Evolutionary conservation across 306 rosid genomes (phyloP), one percentile per base, ranked within the genome.

Genomic region (Vicia villosa): DNA sequence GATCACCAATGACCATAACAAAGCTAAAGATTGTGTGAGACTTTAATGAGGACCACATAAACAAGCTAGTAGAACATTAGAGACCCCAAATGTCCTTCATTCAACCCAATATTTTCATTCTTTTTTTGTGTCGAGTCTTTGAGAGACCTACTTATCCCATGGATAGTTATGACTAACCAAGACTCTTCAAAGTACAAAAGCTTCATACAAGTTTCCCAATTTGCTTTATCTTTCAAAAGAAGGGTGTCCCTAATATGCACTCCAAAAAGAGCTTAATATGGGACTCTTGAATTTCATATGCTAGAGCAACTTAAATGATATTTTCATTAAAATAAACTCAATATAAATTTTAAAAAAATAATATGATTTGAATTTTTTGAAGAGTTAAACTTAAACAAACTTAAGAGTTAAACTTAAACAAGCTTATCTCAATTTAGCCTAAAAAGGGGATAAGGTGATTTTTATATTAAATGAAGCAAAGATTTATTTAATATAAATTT

Each of bases 161-260:
- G 40, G 20, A 7, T 56, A 55, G 10, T 26, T 54, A 12, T 12
- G 6, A 55, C 34, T 24, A 55, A 13, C 61, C 61, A 54, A 4
- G 5, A 13, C 36, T 17, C 63, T 56, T 56, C 63, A 26, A 56
- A 26, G 20, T 26, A 56, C 63, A 56, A 56, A 55, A 56, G 20
- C 10, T 17, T 26, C 12, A 3, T 26, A 13, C 12, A 20, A 14
- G 19, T 6, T 56, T 26, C 12, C 63, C 62, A 56, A 56, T 55
- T 55, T 55, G 10, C 16, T 56, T 56, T 26, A 2, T 17, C 5
- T 24, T 55, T 55, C 62, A 52, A 52, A 52, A 52, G n/a, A 51
- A 51, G 15, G 7, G 8, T 45, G 51, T 14, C 9, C 51, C 17
- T 5, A 5, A 46, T 15, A 46, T 46, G 52, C 9, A 46, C 21